Percentiles rank a stretch among this genome's conserved stretches.
These are phyloP conservation scores for Cudoniella acicularis DNA, from an alignment of 495 filamentous ascomycete species.

Conservation along the genomic window DNA sequence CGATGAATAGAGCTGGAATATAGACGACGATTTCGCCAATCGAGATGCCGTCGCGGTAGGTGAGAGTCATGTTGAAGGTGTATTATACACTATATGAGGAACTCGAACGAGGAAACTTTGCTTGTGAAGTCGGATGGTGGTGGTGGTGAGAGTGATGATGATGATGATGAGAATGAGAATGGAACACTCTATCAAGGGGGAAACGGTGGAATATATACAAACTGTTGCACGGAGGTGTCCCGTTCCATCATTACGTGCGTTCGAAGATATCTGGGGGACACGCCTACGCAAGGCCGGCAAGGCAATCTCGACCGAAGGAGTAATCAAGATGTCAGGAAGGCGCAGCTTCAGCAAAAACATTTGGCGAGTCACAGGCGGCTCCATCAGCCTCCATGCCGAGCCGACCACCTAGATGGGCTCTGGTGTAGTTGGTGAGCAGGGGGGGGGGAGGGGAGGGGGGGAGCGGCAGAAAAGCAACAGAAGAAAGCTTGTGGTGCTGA, in stretches of 20 bases:
- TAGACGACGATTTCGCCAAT: slow-evolving; percentile 36
- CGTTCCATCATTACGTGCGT: not conserved
- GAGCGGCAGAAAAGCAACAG: no score
- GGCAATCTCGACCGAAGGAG: not conserved
- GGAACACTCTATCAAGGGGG: not conserved
- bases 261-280: not conserved
- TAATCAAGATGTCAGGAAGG: not conserved
- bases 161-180: not conserved
- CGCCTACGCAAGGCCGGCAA: not conserved
- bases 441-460: no score
- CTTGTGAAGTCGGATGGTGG: no score
- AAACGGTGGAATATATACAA: slow-evolving; percentile 2
- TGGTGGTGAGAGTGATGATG: not conserved
- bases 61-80: slow-evolving; percentile 21
- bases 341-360: no score
- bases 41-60: slow-evolving; percentile 32
- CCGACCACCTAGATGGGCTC: no score
- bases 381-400: no score
- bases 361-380: no score
- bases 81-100: no score
- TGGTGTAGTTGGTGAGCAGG: no score
- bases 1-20: slow-evolving; percentile 30
- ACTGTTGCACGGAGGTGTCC: not conserved
- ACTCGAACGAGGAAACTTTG: no score
- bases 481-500: no score